A percentile compares a stretch with the other conserved stretches of the same genome.
Evolutionary conservation across 1,284 basidiomycete genomes (phyloP).

Genomic region (Marasmius oreades): DNA sequence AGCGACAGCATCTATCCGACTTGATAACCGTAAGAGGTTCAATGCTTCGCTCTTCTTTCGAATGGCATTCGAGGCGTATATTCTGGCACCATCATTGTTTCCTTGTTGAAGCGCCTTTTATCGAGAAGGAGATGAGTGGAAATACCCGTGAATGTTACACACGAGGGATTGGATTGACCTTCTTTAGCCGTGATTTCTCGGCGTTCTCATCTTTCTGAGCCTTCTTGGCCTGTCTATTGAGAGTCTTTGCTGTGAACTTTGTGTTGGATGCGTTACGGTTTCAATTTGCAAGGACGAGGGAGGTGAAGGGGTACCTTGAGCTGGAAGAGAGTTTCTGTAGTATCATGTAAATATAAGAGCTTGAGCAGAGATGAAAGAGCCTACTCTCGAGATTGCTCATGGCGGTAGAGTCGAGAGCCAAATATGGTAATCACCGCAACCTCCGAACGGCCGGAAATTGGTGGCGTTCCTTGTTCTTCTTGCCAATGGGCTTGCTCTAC

Average conservation of each 20-base stretch:
- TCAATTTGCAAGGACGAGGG: background rate
- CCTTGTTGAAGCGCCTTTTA: constrained; percentile 91
- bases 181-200: constrained; percentile 89
- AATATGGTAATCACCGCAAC: background rate
- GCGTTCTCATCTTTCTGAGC: constrained; percentile 88
- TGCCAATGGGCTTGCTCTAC: constrained; percentile 43
- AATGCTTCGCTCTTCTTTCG: constrained; percentile 96
- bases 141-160: constrained; percentile 5
- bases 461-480: background rate
- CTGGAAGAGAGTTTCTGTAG: constrained; percentile 88
- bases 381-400: constrained; percentile 92
- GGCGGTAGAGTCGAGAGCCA: constrained; percentile 15
- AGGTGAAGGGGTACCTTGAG: constrained; percentile 64
- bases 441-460: background rate
- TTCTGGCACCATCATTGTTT: constrained; percentile 96
- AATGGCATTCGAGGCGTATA: constrained; percentile 98
- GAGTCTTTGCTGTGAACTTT: constrained; percentile 93
- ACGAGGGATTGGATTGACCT: constrained; percentile 44
- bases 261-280: constrained; percentile 13
- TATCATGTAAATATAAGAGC: constrained; percentile 25
- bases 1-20: constrained; percentile 94
- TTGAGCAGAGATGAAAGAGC: constrained; percentile 26
- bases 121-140: background rate
- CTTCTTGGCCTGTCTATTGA: constrained; percentile 91
- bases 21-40: constrained; percentile 85